phyloP scores from a whole-genome alignment of 116 monocot genomes.

The Iris pallida region DNA sequence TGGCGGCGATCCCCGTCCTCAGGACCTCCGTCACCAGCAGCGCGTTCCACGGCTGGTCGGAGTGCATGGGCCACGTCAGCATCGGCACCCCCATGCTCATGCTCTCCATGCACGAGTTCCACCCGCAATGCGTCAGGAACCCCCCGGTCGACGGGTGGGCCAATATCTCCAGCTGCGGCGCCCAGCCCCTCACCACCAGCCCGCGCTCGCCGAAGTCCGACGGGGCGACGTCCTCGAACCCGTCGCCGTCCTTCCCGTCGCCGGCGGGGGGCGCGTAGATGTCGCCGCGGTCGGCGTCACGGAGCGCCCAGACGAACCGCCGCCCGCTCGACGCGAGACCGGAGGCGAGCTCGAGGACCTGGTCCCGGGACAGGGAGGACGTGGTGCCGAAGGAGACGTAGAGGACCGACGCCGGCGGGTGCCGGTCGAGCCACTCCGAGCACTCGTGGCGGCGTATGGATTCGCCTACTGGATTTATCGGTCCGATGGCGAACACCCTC shows the following conservation, averaged over 20 bases:
- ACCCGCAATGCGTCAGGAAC: conserved; percentile 22
- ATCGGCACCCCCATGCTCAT: conserved; percentile 11
- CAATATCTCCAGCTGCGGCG: conserved; percentile 13
- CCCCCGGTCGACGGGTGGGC: conserved; percentile 7
- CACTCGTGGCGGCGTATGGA: conserved; percentile 1
- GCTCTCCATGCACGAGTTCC: conserved; percentile 21
- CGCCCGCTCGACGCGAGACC: conserved; percentile 27
- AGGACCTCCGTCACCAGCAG: conserved; percentile 1
- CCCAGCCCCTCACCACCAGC: conserved; percentile 9
- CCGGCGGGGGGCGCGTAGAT: not conserved
- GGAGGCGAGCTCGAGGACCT: conserved; percentile 31
- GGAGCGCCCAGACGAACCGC: conserved; percentile 35
- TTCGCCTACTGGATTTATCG: not conserved
- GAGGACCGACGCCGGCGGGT: conserved; percentile 27
- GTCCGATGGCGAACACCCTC: not conserved
- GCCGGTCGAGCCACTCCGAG: conserved; percentile 35
- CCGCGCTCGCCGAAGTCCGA: not conserved
- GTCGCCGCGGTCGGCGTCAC: conserved; percentile 30
- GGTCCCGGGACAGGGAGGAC: conserved; percentile 17
- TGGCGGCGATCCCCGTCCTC: not conserved
- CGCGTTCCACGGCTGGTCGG: conserved; percentile 28
- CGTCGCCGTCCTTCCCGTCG: not conserved
- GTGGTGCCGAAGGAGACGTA: conserved; percentile 46
- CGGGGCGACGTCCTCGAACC: not conserved
- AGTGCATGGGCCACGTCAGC: conserved; percentile 20